A percentile compares a stretch with the other conserved stretches of the same genome.
Evolutionary conservation across 2,329 filamentous ascomycete species (phyloP).

Genomic region (Beauveria sp.): DNA sequence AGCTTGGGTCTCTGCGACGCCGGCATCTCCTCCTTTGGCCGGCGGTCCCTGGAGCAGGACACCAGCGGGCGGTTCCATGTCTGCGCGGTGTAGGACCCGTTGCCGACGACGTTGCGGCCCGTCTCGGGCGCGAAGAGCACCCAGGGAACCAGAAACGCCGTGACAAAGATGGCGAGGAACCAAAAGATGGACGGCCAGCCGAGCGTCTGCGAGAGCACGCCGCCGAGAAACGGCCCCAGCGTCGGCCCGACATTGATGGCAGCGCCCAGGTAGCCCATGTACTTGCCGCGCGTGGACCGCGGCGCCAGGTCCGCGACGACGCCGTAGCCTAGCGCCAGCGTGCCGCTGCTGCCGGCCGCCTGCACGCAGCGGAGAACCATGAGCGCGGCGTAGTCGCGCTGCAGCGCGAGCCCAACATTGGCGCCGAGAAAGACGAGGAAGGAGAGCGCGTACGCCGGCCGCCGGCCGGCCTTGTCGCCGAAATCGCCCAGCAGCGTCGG

Average conservation of each 20-base stretch:
- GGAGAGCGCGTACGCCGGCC: constrained; percentile 53
- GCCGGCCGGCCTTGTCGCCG: constrained; percentile 51
- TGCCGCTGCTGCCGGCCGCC: constrained; percentile 57
- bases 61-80: constrained; percentile 51
- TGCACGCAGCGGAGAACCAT: constrained; percentile 56
- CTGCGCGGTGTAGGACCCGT: constrained; percentile 52
- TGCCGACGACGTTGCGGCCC: constrained; percentile 51
- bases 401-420: constrained; percentile 52
- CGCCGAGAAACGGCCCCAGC: constrained; percentile 55
- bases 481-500: constrained; percentile 56
- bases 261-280: constrained; percentile 59
- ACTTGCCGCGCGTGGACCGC: constrained; percentile 61
- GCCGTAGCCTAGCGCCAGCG: constrained; percentile 62
- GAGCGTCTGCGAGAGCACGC: constrained; percentile 53
- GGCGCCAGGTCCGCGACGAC: constrained; percentile 66
- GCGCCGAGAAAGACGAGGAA: constrained; percentile 50
- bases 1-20: constrained; percentile 33
- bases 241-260: constrained; percentile 50
- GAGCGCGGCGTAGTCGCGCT: constrained; percentile 49
- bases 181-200: constrained; percentile 65
- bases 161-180: constrained; percentile 53
- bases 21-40: constrained; percentile 24
- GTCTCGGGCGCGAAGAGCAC: constrained; percentile 52
- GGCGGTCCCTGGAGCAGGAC: constrained; percentile 36
- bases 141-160: constrained; percentile 45